phyloP scores from a whole-genome alignment of 139 green algal genomes.

The Chloropicon primus region DNA sequence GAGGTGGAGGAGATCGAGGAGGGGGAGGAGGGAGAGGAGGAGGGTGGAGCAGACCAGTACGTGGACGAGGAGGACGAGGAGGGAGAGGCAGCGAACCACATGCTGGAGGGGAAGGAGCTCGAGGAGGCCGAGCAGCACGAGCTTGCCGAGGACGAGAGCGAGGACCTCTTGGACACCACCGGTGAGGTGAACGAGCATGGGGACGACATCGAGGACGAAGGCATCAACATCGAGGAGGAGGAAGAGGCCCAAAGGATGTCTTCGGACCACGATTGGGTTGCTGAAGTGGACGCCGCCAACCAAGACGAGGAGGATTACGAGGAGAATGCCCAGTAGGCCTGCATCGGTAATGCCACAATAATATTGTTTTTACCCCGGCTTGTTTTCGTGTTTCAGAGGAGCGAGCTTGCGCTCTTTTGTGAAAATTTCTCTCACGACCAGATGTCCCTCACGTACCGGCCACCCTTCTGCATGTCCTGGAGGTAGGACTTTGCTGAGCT shows the following conservation, averaged over 20 bases:
- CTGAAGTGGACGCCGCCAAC: background rate
- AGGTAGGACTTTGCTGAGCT: constrained; percentile 29
- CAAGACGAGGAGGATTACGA: background rate
- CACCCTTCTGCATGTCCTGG: constrained; percentile 38
- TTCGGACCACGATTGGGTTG: background rate
- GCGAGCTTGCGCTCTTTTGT: background rate
- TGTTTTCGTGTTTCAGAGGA: too few species aligned
- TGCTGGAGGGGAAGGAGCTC: background rate
- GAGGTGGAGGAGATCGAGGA: background rate
- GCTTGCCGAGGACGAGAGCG: background rate
- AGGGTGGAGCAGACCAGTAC: background rate
- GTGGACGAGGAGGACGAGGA: background rate
- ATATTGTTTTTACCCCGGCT: too few species aligned
- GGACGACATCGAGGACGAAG: background rate
- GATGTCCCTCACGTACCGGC: constrained; percentile 73
- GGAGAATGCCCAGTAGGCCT: too few species aligned
- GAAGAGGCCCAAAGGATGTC: background rate
- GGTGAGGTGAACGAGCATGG: background rate
- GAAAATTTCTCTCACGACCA: constrained; percentile 45
- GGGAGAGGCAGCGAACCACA: background rate
- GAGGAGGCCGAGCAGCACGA: background rate
- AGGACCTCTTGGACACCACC: background rate
- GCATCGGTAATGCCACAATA: too few species aligned
- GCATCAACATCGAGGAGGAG: background rate
- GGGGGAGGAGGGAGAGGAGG: background rate